Evolutionary conservation across 164 flowering plant species (phyloP).

Genomic region (Tinospora cordifolia): DNA sequence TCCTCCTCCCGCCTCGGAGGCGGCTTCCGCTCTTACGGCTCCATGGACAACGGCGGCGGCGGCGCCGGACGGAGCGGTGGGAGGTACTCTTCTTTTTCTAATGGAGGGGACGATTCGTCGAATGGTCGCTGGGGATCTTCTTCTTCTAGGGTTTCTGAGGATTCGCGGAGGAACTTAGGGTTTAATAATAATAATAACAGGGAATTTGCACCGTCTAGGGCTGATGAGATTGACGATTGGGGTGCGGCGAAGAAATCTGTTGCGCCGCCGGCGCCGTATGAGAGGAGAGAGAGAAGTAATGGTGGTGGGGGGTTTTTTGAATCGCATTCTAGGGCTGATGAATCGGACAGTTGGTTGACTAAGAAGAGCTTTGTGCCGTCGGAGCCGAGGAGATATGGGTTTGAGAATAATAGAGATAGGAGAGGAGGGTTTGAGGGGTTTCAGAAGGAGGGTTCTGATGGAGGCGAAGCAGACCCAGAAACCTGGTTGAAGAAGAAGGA

Average conservation of each 20-base stretch:
- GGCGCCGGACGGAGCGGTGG: neutral
- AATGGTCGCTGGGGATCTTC: slow-evolving; percentile 32
- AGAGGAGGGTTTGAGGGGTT: slow-evolving; percentile 16
- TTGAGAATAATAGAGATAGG: slow-evolving; percentile 5
- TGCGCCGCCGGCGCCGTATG: slow-evolving; percentile 25
- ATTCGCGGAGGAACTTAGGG: slow-evolving; percentile 22
- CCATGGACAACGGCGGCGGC: neutral
- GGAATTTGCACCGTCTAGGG: slow-evolving; percentile 58
- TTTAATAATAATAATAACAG: slow-evolving; percentile 21
- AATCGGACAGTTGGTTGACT: slow-evolving; percentile 46
- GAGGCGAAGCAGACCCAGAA: slow-evolving; percentile 25
- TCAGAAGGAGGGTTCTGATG: slow-evolving; percentile 2
- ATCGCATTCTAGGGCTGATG: slow-evolving; percentile 75
- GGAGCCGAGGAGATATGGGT: slow-evolving; percentile 22
- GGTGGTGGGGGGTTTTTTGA: slow-evolving; percentile 47
- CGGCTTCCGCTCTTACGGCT: slow-evolving; percentile 56
- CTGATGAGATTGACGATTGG: slow-evolving; percentile 94
- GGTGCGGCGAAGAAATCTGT: slow-evolving; percentile 61
- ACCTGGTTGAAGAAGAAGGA: slow-evolving; percentile 56
- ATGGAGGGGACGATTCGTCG: slow-evolving; percentile 31
- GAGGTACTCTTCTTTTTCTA: slow-evolving; percentile 13
- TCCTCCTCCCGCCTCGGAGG: slow-evolving; percentile 45
- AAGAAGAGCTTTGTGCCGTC: slow-evolving; percentile 30
- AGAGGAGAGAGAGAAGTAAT: slow-evolving; percentile 30
- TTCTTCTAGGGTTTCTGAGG: slow-evolving; percentile 34